phyloP scores from a whole-genome alignment of 1,284 basidiomycete genomes.

The Pisolithus thermaeus region DNA sequence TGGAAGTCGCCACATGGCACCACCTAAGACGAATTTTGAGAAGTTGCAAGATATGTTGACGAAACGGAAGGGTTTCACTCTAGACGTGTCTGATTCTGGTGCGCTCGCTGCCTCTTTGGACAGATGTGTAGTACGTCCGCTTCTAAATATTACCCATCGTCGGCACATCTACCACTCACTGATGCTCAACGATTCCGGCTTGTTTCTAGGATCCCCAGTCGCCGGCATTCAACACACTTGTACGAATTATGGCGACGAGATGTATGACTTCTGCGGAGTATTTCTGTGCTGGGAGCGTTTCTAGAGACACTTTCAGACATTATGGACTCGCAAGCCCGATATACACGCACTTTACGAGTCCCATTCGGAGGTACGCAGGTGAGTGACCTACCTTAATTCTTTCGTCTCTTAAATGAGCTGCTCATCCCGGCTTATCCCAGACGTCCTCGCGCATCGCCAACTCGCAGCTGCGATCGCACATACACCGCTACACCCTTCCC shows the following conservation, averaged over 20 bases:
- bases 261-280: constrained; percentile 99
- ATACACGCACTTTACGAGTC: constrained; percentile 98
- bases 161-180: background rate
- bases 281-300: constrained; percentile 93
- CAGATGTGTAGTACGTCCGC: constrained; percentile 68
- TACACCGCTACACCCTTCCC: constrained; percentile 74
- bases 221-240: constrained; percentile 94
- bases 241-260: constrained; percentile 97
- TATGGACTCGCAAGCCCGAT: constrained; percentile 96
- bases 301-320: constrained; percentile 90
- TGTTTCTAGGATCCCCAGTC: constrained; percentile 61
- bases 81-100: constrained; percentile 91
- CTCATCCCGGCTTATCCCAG: constrained; percentile 32
- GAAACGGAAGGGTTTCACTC: constrained; percentile 80
- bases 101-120: constrained; percentile 91
- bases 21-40: constrained; percentile 93
- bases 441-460: constrained; percentile 94
- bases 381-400: constrained; percentile 25
- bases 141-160: background rate
- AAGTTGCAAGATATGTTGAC: constrained; percentile 89
- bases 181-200: background rate
- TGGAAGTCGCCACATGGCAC: constrained; percentile 84
- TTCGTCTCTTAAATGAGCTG: background rate
- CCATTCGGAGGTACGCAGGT: constrained; percentile 92
- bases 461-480: constrained; percentile 88